Conservation (phyloP, 2,329 filamentous ascomycete species). For the Nemania serpens region DNA sequence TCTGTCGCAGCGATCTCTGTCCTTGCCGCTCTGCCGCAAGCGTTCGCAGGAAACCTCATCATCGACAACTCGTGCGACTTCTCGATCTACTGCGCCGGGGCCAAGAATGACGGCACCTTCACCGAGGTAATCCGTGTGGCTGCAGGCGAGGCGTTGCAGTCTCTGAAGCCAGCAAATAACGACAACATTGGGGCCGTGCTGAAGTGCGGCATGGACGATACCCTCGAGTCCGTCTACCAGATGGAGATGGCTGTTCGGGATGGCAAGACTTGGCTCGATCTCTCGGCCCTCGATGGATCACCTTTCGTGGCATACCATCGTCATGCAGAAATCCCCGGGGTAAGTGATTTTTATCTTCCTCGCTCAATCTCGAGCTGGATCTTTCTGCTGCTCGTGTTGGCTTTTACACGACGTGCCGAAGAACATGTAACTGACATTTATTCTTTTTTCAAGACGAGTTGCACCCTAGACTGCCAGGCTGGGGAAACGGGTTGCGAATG, state of each 20-base stretch:
- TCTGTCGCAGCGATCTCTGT: slow-evolving; percentile 1
- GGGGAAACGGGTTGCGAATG: slow-evolving; percentile 27
- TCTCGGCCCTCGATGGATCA: slow-evolving; percentile 31
- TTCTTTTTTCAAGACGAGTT: slow-evolving; percentile 5
- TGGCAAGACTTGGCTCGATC: slow-evolving; percentile 31
- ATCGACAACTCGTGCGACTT: slow-evolving; percentile 30
- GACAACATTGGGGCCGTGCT: slow-evolving; percentile 33
- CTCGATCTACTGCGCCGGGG: slow-evolving; percentile 26
- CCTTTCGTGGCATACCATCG: slow-evolving; percentile 30
- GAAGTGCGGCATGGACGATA: slow-evolving; percentile 25
- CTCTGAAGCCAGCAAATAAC: slow-evolving; percentile 23
- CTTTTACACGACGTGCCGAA: neutral
- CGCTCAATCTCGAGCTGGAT: neutral
- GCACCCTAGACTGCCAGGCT: slow-evolving; percentile 30
- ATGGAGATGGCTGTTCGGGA: slow-evolving; percentile 29
- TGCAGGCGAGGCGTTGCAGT: slow-evolving; percentile 16
- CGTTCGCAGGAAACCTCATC: slow-evolving; percentile 18
- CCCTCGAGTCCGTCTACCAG: slow-evolving; percentile 23
- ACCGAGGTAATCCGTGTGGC: neutral
- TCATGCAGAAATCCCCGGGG: slow-evolving; percentile 28
- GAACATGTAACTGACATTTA: neutral
- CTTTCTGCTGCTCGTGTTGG: neutral
- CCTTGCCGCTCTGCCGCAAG: slow-evolving; percentile 10
- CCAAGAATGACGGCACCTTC: slow-evolving; percentile 29
- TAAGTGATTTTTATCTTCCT: neutral